A percentile compares a stretch with the other conserved stretches of the same genome.
Evolutionary conservation across 306 rosid species (phyloP).

Genomic region (Cucumis melo): DNA sequence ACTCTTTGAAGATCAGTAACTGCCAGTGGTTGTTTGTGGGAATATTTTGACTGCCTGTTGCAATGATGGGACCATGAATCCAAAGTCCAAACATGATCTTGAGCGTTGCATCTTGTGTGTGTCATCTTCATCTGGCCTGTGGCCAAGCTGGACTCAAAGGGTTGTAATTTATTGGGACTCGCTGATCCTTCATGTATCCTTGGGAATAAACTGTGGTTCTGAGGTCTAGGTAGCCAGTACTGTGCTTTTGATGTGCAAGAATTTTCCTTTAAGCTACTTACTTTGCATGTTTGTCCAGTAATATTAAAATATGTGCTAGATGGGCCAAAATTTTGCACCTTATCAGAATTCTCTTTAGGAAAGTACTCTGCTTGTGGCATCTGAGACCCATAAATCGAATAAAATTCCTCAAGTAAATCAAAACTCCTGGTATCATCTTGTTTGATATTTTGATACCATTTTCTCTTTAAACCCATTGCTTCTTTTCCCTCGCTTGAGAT

Average conservation of each 20-base stretch:
- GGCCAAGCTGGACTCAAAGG: slow-evolving; percentile 3
- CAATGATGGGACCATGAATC: slow-evolving; percentile 20
- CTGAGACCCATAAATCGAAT: not conserved
- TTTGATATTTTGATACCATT: not conserved
- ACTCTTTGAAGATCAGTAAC: slow-evolving; percentile 16
- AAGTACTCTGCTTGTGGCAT: not conserved
- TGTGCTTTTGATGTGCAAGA: not conserved
- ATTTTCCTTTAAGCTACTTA: not conserved
- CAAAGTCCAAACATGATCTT: slow-evolving; percentile 16
- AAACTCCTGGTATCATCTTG: not conserved
- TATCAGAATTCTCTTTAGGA: not conserved
- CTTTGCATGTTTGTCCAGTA: not conserved
- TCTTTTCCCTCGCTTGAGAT: slow-evolving; percentile 10
- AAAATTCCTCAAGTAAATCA: slow-evolving; percentile 8
- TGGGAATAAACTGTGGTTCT: not conserved
- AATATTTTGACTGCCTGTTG: slow-evolving; percentile 13
- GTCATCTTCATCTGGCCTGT: slow-evolving; percentile 9
- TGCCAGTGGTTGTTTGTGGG: slow-evolving; percentile 5
- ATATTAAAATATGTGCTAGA: not conserved
- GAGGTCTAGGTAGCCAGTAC: not conserved
- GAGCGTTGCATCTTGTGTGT: slow-evolving; percentile 32
- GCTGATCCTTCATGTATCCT: not conserved
- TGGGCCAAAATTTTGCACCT: not conserved
- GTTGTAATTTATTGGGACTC: slow-evolving; percentile 6
- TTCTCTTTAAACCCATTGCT: slow-evolving; percentile 12